Evolutionary conservation across 2,329 filamentous ascomycete species (phyloP), one percentile per base, ranked within the genome.

Genomic region (Calonectria fujianensis): DNA sequence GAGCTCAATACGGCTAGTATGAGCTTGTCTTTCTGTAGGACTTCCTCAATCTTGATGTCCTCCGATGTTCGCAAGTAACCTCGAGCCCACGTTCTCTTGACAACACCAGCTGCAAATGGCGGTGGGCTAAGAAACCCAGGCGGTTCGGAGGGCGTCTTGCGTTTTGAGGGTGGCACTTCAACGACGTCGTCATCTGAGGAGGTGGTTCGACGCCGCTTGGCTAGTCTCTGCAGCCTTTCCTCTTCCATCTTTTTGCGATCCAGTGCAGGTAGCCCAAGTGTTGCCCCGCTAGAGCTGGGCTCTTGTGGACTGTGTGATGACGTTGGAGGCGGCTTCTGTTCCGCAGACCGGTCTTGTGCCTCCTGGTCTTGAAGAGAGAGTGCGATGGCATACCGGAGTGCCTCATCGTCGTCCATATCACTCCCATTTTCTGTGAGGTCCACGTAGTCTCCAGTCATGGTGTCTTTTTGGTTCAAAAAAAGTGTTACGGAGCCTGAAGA

Each of bases 21-120:
- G 11, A 98, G 87, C 16, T 93, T 89, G 2, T 91, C 85, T 75
- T 91, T 93, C 82, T 98, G 94, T 1, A 98, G 85, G 0, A 98
- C 91, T 83, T 98, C 96, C 80, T 98, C 95, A 51, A 98, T 92
- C 74, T 93, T 97, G 82, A 98, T 95, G 76, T 98, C 95, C 75
- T 96, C 90, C 6, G 87, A 87, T 0, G 83, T 87, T 45, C 94
- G 89, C 2, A 89, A 86, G 76, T 90, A 91, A 3, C 93, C 92
- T 45, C 87, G 87, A 0, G 91, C 92, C 91, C 94, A 96, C 0
- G 97, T 98, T 81, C 94, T 95, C 85, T 95, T 97, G 61, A 98
- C 91, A 0, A 88, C 87, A 1, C 96, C 96, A 51, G 85, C 84
- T 3, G 87, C 86, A 76, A 87, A 92, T 0, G 85, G 87, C 39